A percentile compares a stretch with the other conserved stretches of the same genome.
These are phyloP conservation scores for Grosmannia serpens DNA, from an alignment of 2,329 filamentous ascomycete species.

Conservation along the genomic window DNA sequence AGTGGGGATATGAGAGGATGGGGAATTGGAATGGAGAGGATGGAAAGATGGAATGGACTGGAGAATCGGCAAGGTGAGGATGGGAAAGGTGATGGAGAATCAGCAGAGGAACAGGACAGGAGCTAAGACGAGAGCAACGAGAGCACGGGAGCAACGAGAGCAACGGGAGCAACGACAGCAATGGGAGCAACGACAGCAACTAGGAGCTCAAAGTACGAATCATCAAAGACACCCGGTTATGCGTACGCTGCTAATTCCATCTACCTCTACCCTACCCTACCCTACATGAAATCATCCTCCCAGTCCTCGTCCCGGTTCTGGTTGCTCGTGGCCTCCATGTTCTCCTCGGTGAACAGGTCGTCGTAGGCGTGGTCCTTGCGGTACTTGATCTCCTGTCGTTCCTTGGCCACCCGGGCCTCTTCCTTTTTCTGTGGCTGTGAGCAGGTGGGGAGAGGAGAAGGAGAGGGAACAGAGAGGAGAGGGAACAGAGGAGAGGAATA, in stretches of 20 bases:
- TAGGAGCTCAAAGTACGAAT: too few relatives aligned
- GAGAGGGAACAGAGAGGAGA: neutral
- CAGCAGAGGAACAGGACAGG: too few relatives aligned
- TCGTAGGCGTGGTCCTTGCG: constrained; percentile 98
- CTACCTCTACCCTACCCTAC: too few relatives aligned
- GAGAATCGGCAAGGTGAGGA: neutral
- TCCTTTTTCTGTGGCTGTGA: constrained; percentile 55
- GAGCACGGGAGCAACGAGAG: too few relatives aligned
- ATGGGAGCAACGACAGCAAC: too few relatives aligned
- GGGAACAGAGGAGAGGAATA: neutral
- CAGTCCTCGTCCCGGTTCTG: constrained; percentile 69
- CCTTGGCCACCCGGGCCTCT: constrained; percentile 60
- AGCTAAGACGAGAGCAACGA: too few relatives aligned
- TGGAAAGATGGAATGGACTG: neutral
- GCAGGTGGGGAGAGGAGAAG: neutral
- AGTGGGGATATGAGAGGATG: too few relatives aligned
- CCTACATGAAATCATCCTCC: constrained; percentile 87
- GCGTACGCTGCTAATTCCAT: too few relatives aligned
- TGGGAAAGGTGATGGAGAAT: too few relatives aligned
- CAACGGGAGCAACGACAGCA: too few relatives aligned
- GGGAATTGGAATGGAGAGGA: neutral
- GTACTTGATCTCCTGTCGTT: constrained; percentile 81
- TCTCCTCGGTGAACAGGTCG: constrained; percentile 76
- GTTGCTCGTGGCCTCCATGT: constrained; percentile 68
- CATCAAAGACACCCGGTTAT: too few relatives aligned